Base-by-base conservation (phyloP, 805 yeast species). In the Candida endomychidarum region DNA sequence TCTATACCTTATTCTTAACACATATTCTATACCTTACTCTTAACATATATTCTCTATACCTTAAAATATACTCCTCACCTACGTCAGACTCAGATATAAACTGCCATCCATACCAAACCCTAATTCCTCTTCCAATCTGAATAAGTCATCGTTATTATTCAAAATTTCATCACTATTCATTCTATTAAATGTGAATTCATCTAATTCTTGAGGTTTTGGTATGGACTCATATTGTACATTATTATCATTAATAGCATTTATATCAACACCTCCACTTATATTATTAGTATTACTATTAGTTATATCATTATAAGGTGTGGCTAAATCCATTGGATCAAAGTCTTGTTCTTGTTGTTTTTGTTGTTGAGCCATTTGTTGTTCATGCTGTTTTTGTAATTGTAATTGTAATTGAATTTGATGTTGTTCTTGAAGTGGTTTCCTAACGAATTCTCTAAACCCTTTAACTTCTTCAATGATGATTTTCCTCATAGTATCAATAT, bases 391-490 rank as follows among this genome's bases (percentile, higher is more conserved):
- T 36, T 58, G 57, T 15, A 54, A 30, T 41, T 66, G 70, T 27
- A 56, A 31, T 43, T 64, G 66, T 20, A 64, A 50, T 44, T 66
- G 72, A 18, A 67, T 63, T 45, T 64, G 64, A 43, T 66, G 74
- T 51, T 69, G 75, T 43, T 61, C 83, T 36, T 77, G 77, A 22
- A 83, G 67, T 4, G 95, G 95, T 57, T 74, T 78, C 54, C 96
- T 74, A 4, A 88, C 96, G 65, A 81, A 82, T 28, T 78, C 86
- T 52, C 96, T 76, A 58, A 89, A 88, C 20, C 76, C 68, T 34
- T 72, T 72, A 2, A 90, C 96, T 58, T 90, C 96, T 23, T 86
- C 81, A 29, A 86, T 63, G 27, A 90, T 86, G 80, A 88, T 78
- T 49, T 77, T 70, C 52, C 77, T 81, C 86, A 90, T 83, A 8